A percentile compares a stretch with the other conserved stretches of the same genome.
phyloP scores from a whole-genome alignment of 2,329 filamentous ascomycete genomes.

The Aspergillus sp. region DNA sequence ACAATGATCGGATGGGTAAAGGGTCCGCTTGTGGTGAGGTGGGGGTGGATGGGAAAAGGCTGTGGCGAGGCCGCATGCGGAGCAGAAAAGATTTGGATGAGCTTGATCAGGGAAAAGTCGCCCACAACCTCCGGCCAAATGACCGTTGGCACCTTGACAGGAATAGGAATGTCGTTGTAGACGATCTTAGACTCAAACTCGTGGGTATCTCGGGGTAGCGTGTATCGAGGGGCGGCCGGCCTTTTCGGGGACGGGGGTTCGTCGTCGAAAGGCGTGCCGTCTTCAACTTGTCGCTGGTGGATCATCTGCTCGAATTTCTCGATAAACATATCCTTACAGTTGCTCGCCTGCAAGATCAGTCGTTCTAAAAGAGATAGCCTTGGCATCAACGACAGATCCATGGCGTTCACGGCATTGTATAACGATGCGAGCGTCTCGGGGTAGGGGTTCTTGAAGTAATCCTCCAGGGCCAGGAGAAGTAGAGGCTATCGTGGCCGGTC shows the following conservation, averaged over 20 bases:
- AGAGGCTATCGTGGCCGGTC: constrained; percentile 63
- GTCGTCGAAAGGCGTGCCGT: constrained; percentile 42
- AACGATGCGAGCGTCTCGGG: constrained; percentile 84
- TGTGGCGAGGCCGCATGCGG: constrained; percentile 80
- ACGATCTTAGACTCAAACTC: constrained; percentile 95
- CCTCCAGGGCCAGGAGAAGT: constrained; percentile 84
- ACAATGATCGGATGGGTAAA: constrained; percentile 94
- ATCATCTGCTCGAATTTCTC: constrained; percentile 98
- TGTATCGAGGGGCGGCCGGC: constrained; percentile 66
- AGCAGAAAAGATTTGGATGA: constrained; percentile 90
- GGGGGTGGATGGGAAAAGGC: constrained; percentile 81
- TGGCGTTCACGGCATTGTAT: constrained; percentile 90
- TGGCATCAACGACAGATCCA: constrained; percentile 95
- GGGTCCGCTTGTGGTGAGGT: constrained; percentile 87
- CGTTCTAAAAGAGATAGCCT: constrained; percentile 79
- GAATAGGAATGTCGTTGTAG: constrained; percentile 95
- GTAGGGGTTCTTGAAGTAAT: constrained; percentile 92
- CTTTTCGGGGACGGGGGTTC: constrained; percentile 54
- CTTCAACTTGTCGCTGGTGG: constrained; percentile 73
- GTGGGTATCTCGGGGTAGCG: constrained; percentile 88
- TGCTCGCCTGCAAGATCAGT: constrained; percentile 82
- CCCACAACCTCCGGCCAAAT: constrained; percentile 94
- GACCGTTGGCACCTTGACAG: constrained; percentile 92
- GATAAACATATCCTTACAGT: constrained; percentile 93
- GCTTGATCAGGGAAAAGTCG: constrained; percentile 95